Evolutionary conservation across 257 asterid genomes (phyloP), one percentile per base, ranked within the genome.

Genomic region (Capsicum chinense): DNA sequence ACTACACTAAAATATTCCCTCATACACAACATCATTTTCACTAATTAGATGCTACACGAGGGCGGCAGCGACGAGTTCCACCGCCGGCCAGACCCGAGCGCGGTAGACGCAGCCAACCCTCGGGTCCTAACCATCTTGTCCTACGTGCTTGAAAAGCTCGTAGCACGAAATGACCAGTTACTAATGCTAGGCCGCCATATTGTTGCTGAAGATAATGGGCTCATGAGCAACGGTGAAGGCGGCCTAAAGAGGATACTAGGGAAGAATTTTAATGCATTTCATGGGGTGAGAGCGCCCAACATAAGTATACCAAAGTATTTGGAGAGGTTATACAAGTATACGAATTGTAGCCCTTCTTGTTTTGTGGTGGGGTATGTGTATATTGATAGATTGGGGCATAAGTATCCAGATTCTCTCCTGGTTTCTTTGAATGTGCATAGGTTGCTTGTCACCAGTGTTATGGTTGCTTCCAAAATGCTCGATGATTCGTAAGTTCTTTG

Each of bases 391-490:
- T 82, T 95, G 87, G 89, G 91, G 33, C 98, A 95, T 81, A 92
- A 84, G 76, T 88, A 87, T 79, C 99, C 99, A 2, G 93, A 91
- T 67, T 93, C 97, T 1, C 93, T 94, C 33, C 91, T 95, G 50
- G 91, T 91, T 68, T 92, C 99, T 33, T 89, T 92, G 90, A 95
- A 95, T 78, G 94, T 94, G 68, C 98, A 95, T 85, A 84, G 99
- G 21, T 78, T 95, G 86, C 86, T 94, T 2, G 91, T 94, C 67
- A 93, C 98, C 0, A 86, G 93, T 82, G 93, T 95, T 26, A 91
- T 94, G 98, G 91, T 95, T 67, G 99, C 98, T 86, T 94, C 99
- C 86, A 95, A 95, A 87, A 89, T 92, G 87, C 93, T 94, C 14
- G 99, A 95, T 81, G 99, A 95, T 76, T 86, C 87, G 98, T 95